Base-by-base conservation (phyloP, 75 land plant species). In the Cunninghamia lanceolata region DNA sequence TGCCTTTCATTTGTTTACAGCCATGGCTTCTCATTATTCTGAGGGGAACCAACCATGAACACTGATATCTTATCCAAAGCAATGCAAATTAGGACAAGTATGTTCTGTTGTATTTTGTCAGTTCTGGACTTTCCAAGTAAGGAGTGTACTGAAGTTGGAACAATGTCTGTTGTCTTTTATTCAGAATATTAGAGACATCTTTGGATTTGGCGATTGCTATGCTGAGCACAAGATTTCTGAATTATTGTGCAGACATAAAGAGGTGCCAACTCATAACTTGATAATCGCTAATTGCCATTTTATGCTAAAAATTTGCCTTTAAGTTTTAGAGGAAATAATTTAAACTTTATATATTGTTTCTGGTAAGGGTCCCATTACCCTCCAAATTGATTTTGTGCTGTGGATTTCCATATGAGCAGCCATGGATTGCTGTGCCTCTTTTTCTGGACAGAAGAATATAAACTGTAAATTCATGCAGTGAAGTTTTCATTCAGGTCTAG, bases 141-240 rank as follows among this genome's bases (percentile, higher is more conserved):
- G 68, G 68, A 63, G 4, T 63, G 68, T 63, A 5, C 75, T 32
- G 75, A 71, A 71, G 75, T 71, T 71, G 75, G 68, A 63, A 63
- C 28, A 71, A 11, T 71, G 36, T 71, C 36, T 71, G 15, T 71
- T 34, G 75, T 71, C 35, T 71, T 71, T 32, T 71, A 71, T 34
- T 71, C 75, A 71, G 75, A 71, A 71, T 32, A 21, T 30, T 71
- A 71, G 14, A 34, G 36, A 32, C 75, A 71, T 71, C 36, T 71
- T 34, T 71, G 75, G 75, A 30, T 71, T 32, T 34, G 36, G 75
- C 32, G 75, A 71, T 71, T 71, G 34, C 75, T 71, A 34, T 71
- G 75, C 36, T 71, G 75, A 71, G 75, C 75, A 71, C 75, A 71
- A 71, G 75, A 71, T 71, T 71, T 71, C 75, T 71, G 34, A 32